Conservation (phyloP, 225 moss, liverwort and hornwort genomes). For the Climacium dendroides region DNA sequence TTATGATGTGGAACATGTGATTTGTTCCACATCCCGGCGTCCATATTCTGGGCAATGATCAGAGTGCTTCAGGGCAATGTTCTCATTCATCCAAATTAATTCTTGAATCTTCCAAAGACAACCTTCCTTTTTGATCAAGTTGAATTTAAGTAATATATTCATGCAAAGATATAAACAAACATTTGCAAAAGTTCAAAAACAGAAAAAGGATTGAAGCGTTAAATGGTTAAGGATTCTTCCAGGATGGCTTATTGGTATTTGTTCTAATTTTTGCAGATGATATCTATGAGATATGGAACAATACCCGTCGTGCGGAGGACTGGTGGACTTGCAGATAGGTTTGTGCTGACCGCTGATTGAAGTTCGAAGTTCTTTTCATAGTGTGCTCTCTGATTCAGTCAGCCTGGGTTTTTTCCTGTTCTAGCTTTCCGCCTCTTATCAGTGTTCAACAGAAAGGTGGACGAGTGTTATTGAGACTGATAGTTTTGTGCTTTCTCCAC, state of each 20-base stretch:
- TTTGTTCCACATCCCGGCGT: not conserved
- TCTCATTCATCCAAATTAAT: not conserved
- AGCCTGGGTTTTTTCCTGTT: not conserved
- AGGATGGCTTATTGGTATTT: not conserved
- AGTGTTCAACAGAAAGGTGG: not conserved
- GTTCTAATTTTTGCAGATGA: constrained; percentile 50
- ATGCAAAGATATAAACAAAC: too few species aligned
- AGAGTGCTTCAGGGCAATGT: not conserved
- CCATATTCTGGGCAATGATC: not conserved
- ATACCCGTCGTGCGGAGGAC: constrained; percentile 90
- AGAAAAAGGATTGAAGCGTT: not conserved
- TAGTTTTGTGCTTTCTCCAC: not conserved
- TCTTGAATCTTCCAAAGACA: not conserved
- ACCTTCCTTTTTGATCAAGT: not conserved
- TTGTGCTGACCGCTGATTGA: not conserved
- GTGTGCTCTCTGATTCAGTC: not conserved
- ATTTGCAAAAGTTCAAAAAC: not conserved
- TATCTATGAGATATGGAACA: constrained; percentile 91
- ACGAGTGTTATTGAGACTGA: not conserved
- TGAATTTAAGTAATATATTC: not conserved
- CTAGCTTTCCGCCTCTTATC: not conserved
- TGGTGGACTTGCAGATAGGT: constrained; percentile 95
- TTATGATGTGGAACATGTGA: not conserved
- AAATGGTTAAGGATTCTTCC: not conserved
- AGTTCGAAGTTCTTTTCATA: not conserved